phyloP scores from a whole-genome alignment of 2,329 filamentous ascomycete species.

The Lasiodiplodia sp. region DNA sequence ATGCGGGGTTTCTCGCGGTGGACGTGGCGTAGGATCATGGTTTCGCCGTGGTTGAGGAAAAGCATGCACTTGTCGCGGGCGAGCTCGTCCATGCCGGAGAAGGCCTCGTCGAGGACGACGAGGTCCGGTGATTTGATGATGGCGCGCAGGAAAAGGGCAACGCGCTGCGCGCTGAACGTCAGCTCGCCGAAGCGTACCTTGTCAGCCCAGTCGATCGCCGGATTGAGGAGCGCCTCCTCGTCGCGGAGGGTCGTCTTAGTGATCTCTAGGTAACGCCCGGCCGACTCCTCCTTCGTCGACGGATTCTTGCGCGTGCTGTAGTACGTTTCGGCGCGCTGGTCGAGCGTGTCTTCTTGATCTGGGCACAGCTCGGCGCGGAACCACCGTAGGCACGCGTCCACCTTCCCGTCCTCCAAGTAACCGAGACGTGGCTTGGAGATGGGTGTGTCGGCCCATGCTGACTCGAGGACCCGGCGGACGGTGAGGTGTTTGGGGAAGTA shows the following conservation, averaged over 20 bases:
- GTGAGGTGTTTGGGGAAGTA: slow-evolving; percentile 85
- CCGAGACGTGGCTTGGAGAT: slow-evolving; percentile 72
- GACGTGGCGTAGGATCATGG: slow-evolving; percentile 44
- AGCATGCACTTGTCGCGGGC: slow-evolving; percentile 86
- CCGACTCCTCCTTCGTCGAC: too few relatives aligned
- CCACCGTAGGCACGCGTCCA: slow-evolving; percentile 75
- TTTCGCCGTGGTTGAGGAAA: slow-evolving; percentile 69
- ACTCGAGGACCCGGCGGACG: slow-evolving; percentile 78
- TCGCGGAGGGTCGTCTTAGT: neutral
- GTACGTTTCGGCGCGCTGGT: slow-evolving; percentile 20
- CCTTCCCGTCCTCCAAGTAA: slow-evolving; percentile 61
- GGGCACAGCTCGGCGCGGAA: slow-evolving; percentile 83
- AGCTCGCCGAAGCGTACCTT: slow-evolving; percentile 74
- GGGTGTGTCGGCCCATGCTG: slow-evolving; percentile 91
- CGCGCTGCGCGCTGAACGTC: slow-evolving; percentile 81
- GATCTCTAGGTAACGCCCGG: neutral
- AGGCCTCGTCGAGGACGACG: slow-evolving; percentile 60
- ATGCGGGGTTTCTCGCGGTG: slow-evolving; percentile 33
- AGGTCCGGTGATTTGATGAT: slow-evolving; percentile 55
- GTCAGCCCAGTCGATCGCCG: slow-evolving; percentile 68
- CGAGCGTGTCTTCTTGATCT: slow-evolving; percentile 23
- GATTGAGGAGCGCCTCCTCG: slow-evolving; percentile 32
- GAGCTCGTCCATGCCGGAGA: slow-evolving; percentile 58
- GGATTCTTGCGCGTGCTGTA: slow-evolving; percentile 26
- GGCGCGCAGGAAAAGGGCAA: slow-evolving; percentile 77